A percentile compares a stretch with the other conserved stretches of the same genome.
These are phyloP conservation scores for Exophiala dermatitidis DNA, from an alignment of 2,329 filamentous ascomycete genomes.

Conservation along the genomic window DNA sequence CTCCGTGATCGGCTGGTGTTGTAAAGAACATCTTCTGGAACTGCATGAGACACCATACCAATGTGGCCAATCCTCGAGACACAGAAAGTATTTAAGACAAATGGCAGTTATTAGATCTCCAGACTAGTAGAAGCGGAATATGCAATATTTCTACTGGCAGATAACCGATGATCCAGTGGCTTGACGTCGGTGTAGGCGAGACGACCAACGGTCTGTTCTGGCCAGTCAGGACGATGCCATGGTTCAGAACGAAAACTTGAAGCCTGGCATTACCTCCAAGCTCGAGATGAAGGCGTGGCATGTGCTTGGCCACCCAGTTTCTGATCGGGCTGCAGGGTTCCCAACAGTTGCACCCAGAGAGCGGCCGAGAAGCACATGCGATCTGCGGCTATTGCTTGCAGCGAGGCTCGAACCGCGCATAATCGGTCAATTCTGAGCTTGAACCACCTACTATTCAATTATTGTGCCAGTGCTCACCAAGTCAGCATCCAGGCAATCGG, in stretches of 20 bases:
- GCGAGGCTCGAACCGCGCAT: constrained; percentile 1
- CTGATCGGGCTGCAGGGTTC: background rate
- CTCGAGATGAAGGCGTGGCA: constrained; percentile 1
- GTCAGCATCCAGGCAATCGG: background rate
- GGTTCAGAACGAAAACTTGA: too few species aligned
- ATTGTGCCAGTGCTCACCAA: constrained; percentile 2
- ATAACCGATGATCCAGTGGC: background rate
- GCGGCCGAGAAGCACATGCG: constrained; percentile 9
- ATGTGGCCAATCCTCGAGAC: too few species aligned
- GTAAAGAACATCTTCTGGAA: too few species aligned
- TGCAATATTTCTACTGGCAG: background rate
- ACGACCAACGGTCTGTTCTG: background rate
- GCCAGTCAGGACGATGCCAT: background rate
- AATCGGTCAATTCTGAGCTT: background rate
- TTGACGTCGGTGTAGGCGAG: background rate
- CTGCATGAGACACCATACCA: too few species aligned
- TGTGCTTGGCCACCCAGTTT: constrained; percentile 1
- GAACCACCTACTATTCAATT: background rate
- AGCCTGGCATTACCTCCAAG: constrained; percentile 2
- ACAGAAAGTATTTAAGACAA: background rate
- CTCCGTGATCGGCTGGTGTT: too few species aligned
- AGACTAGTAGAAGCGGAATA: too few species aligned
- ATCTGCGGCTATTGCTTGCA: constrained; percentile 1
- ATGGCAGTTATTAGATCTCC: background rate
- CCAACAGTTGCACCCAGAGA: background rate